Evolutionary conservation across 306 rosid species (phyloP).

Genomic region (Luffa aegyptiaca): DNA sequence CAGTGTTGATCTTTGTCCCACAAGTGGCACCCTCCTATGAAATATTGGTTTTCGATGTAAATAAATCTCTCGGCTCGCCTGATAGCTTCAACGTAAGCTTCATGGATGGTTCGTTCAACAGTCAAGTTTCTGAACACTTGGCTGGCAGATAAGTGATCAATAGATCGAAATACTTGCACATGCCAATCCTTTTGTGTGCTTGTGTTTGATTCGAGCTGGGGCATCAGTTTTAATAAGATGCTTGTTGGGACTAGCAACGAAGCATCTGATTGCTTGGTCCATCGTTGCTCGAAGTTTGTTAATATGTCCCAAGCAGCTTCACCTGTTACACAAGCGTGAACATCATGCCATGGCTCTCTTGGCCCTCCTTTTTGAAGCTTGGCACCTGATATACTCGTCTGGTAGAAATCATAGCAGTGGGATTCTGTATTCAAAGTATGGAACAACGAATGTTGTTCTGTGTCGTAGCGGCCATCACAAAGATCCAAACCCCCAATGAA

Average conservation of each 20-base stretch:
- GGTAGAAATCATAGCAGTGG: conserved; percentile 58
- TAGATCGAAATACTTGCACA: conserved; percentile 81
- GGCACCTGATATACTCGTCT: conserved; percentile 66
- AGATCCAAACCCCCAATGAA: conserved; percentile 86
- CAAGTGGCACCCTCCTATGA: conserved; percentile 79
- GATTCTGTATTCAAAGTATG: conserved; percentile 47
- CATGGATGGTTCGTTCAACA: conserved; percentile 82
- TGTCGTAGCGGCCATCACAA: conserved; percentile 84
- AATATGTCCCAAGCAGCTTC: conserved; percentile 85
- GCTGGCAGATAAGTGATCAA: conserved; percentile 62
- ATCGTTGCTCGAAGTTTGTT: conserved; percentile 85
- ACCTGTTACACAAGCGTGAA: conserved; percentile 79
- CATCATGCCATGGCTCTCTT: conserved; percentile 95
- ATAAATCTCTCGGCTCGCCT: conserved; percentile 74
- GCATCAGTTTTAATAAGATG: conserved; percentile 34
- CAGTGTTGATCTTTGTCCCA: conserved; percentile 65
- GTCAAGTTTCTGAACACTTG: conserved; percentile 53
- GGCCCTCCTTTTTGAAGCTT: conserved; percentile 82
- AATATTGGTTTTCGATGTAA: conserved; percentile 88
- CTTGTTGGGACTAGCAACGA: conserved; percentile 48
- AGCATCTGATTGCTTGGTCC: conserved; percentile 70
- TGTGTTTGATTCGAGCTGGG: conserved; percentile 23
- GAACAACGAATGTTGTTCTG: conserved; percentile 72
- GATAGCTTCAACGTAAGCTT: conserved; percentile 80
- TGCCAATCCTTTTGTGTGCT: conserved; percentile 49